phyloP scores from a whole-genome alignment of 768 basidiomycete species.

The Naematelia aurantialba region DNA sequence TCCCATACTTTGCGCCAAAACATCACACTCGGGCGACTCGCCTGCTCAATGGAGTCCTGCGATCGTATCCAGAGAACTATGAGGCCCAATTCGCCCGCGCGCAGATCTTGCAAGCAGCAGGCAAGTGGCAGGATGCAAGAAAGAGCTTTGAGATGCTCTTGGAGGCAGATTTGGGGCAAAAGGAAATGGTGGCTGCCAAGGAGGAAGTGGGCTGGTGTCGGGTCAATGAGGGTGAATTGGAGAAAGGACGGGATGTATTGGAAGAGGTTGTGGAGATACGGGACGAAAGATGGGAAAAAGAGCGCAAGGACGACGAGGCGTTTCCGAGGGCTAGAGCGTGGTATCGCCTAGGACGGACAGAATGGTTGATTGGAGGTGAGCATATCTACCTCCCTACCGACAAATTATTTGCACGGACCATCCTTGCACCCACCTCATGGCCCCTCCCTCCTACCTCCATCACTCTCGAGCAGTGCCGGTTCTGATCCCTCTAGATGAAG shows the following conservation, averaged over 20 bases:
- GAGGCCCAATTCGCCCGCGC: slow-evolving; percentile 70
- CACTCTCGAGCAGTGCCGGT: too few species aligned
- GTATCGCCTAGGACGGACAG: slow-evolving; percentile 77
- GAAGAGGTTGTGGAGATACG: slow-evolving; percentile 41
- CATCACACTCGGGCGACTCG: slow-evolving; percentile 74
- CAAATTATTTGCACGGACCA: neutral
- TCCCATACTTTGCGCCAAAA: slow-evolving; percentile 82
- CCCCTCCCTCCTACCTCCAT: too few species aligned
- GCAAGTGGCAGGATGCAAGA: slow-evolving; percentile 67
- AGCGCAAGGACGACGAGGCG: slow-evolving; percentile 55
- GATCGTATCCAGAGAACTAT: slow-evolving; percentile 61
- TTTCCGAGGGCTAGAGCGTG: slow-evolving; percentile 71
- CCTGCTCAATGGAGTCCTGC: slow-evolving; percentile 69
- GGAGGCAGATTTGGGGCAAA: slow-evolving; percentile 37
- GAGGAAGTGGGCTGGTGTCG: slow-evolving; percentile 87
- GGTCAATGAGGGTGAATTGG: slow-evolving; percentile 53
- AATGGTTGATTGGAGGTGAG: slow-evolving; percentile 68
- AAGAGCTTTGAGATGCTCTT: slow-evolving; percentile 62
- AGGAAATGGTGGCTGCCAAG: slow-evolving; percentile 54
- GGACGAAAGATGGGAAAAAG: slow-evolving; percentile 30
- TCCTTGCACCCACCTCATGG: neutral
- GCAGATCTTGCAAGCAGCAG: slow-evolving; percentile 63
- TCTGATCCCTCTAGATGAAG: slow-evolving; percentile 30
- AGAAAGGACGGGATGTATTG: slow-evolving; percentile 43
- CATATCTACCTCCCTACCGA: too few species aligned